Conservation (phyloP, 768 basidiomycete genomes). For the Sporobolomyces roseus region DNA sequence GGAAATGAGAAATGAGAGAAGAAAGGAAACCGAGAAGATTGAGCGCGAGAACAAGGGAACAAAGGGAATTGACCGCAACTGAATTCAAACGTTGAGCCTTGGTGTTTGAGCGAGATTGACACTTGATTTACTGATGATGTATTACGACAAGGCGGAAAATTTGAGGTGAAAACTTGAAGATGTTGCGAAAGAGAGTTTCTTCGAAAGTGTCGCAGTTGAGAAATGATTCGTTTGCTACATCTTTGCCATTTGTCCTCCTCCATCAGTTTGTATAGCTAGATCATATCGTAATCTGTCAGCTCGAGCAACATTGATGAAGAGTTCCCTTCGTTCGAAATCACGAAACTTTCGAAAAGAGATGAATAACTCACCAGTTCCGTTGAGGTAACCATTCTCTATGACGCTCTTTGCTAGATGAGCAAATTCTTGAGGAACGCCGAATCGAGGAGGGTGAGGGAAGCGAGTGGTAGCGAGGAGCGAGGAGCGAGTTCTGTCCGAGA, state of each 20-base stretch:
- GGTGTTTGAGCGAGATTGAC: no score
- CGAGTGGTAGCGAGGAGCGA: slow-evolving; percentile 38
- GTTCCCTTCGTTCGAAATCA: not conserved
- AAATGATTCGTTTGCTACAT: slow-evolving; percentile 8
- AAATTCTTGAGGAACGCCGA: slow-evolving; percentile 57
- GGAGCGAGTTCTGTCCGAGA: not conserved
- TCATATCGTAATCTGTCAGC: not conserved
- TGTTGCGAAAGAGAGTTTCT: no score
- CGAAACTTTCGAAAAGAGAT: not conserved
- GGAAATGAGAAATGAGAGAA: no score
- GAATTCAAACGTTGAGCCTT: no score
- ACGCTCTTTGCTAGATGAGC: slow-evolving; percentile 57
- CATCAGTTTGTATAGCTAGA: slow-evolving; percentile 32
- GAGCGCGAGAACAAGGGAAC: no score
- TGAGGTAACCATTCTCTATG: slow-evolving; percentile 57
- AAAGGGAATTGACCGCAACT: no score
- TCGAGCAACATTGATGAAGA: no score
- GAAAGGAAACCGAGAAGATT: no score
- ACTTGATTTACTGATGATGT: no score
- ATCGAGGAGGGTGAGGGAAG: slow-evolving; percentile 53
- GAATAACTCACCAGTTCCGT: slow-evolving; percentile 49
- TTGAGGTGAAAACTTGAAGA: no score
- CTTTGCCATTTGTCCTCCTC: slow-evolving; percentile 34
- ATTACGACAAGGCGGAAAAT: no score
- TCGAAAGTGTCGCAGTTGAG: no score